phyloP scores from a whole-genome alignment of 2,329 filamentous ascomycete species.

The Aureobasidium sp. region DNA sequence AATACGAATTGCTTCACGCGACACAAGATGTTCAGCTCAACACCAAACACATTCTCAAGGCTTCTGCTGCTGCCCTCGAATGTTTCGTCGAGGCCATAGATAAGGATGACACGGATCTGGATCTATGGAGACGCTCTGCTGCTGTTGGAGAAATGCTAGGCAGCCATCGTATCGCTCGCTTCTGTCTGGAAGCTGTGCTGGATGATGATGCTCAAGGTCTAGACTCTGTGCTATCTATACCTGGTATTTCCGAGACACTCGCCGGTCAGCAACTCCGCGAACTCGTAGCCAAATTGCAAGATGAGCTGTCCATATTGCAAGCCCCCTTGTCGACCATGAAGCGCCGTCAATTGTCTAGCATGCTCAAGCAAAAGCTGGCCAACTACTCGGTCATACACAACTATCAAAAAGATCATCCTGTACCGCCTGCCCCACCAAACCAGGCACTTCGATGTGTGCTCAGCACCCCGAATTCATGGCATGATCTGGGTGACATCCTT shows the following conservation, averaged over 20 bases:
- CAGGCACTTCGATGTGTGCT: slow-evolving; percentile 19
- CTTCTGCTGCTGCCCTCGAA: slow-evolving; percentile 39
- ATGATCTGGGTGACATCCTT: slow-evolving; percentile 27
- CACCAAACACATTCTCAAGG: slow-evolving; percentile 25
- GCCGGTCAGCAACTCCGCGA: slow-evolving; percentile 46
- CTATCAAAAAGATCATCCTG: not conserved
- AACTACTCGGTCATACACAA: slow-evolving; percentile 43
- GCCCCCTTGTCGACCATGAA: slow-evolving; percentile 44
- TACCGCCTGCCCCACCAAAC: not conserved
- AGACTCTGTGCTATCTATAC: slow-evolving; percentile 47
- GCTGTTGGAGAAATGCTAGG: slow-evolving; percentile 51
- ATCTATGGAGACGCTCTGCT: slow-evolving; percentile 56
- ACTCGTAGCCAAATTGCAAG: slow-evolving; percentile 45
- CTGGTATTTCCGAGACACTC: slow-evolving; percentile 51
- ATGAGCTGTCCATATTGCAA: slow-evolving; percentile 49
- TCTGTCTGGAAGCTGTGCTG: slow-evolving; percentile 57
- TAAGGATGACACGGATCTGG: slow-evolving; percentile 57
- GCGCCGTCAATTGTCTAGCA: slow-evolving; percentile 43
- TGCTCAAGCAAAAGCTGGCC: slow-evolving; percentile 49
- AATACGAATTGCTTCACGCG: slow-evolving; percentile 34
- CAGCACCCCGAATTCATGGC: slow-evolving; percentile 26
- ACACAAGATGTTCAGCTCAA: slow-evolving; percentile 6
- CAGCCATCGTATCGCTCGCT: slow-evolving; percentile 53
- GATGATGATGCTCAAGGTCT: slow-evolving; percentile 54
- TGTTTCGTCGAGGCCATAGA: slow-evolving; percentile 57